Percentiles rank a stretch among this genome's conserved stretches.
Conservation (phyloP, 1,139 yeast species). For the Saccharomyces hybrid region DNA sequence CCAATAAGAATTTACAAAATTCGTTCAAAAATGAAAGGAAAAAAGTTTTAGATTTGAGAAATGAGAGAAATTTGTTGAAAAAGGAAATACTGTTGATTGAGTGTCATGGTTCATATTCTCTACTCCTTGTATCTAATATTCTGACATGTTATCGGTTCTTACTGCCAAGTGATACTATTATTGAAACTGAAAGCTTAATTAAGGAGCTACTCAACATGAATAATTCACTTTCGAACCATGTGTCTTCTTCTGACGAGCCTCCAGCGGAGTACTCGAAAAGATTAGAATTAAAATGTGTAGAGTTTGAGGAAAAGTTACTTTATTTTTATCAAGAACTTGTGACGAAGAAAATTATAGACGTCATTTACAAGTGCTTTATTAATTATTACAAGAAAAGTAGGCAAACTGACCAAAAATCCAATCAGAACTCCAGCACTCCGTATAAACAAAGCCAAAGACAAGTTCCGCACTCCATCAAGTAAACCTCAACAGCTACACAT, state of each 20-base stretch:
- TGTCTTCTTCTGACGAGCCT: background rate
- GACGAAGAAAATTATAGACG: constrained; percentile 15
- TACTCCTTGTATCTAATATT: background rate
- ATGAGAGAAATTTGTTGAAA: background rate
- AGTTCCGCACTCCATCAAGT: background rate
- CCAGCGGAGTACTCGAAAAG: background rate
- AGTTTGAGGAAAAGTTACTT: constrained; percentile 10
- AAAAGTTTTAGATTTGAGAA: background rate
- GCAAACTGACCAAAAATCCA: background rate
- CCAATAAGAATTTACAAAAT: background rate
- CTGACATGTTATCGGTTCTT: background rate
- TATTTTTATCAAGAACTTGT: constrained; percentile 20
- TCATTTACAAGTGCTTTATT: background rate
- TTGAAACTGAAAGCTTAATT: background rate
- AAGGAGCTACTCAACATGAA: background rate
- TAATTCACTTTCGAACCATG: constrained; percentile 1
- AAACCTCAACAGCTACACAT: background rate
- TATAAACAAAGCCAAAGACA: background rate
- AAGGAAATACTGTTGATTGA: background rate
- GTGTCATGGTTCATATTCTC: background rate
- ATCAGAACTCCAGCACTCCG: background rate
- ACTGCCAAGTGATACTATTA: background rate
- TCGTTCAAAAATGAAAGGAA: background rate
- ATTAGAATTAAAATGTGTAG: constrained; percentile 9
- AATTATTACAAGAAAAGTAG: background rate